phyloP scores from a whole-genome alignment of 441 rosid genomes.

The Brassica balearica region DNA sequence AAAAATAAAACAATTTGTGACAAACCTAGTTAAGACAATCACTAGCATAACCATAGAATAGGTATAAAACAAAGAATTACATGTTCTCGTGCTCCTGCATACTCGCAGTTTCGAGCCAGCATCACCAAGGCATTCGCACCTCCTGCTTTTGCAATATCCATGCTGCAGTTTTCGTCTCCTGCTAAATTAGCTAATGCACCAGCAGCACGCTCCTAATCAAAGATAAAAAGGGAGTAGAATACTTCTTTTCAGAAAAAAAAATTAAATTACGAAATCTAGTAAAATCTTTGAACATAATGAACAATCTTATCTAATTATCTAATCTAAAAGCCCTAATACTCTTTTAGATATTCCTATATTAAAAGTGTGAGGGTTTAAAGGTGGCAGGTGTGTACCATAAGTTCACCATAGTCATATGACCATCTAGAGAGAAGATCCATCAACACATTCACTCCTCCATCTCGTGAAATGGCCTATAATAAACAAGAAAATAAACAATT shows the following conservation, averaged over 20 bases:
- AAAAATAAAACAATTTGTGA: not conserved
- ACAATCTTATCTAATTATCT: not conserved
- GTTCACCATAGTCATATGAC: constrained; percentile 82
- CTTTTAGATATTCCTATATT: constrained; percentile 1
- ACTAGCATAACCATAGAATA: not conserved
- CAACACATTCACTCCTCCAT: constrained; percentile 92
- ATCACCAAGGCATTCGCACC: constrained; percentile 92
- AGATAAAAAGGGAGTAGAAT: constrained; percentile 3
- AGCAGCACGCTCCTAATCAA: constrained; percentile 90
- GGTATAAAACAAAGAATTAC: constrained; percentile 43
- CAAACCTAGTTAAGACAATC: constrained; percentile 15
- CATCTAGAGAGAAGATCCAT: constrained; percentile 92
- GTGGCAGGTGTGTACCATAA: constrained; percentile 58
- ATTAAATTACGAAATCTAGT: constrained; percentile 1
- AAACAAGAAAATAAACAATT: constrained; percentile 22
- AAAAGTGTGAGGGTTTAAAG: constrained; percentile 23
- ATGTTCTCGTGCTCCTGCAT: constrained; percentile 97
- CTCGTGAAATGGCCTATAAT: constrained; percentile 72
- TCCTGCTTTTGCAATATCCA: constrained; percentile 83
- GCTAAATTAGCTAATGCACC: constrained; percentile 99
- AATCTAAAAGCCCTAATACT: not conserved
- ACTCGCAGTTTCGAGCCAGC: constrained; percentile 88
- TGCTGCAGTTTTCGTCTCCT: constrained; percentile 93
- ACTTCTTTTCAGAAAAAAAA: constrained; percentile 21
- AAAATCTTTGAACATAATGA: constrained; percentile 19